Evolutionary conservation across 257 asterid genomes (phyloP).

Genomic region (Scutellaria baicalensis): DNA sequence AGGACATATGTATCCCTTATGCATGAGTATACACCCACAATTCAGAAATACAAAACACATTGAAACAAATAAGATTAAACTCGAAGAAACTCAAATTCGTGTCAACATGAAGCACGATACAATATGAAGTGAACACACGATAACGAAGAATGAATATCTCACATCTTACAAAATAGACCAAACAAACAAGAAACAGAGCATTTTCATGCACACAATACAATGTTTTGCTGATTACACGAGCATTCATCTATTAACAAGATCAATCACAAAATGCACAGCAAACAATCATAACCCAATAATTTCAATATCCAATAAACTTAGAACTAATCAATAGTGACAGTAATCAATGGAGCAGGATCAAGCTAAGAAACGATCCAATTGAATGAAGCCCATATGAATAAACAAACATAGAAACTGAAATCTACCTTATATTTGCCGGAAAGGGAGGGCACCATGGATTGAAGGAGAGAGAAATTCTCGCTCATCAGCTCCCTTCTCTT

Average conservation of each 20-base stretch:
- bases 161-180: not conserved
- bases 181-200: not conserved
- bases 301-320: not conserved
- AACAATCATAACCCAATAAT: not conserved
- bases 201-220: not conserved
- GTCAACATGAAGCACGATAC: not conserved
- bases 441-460: constrained; percentile 49
- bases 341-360: not conserved
- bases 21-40: not conserved
- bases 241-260: no score
- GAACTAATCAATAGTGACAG: not conserved
- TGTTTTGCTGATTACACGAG: no score
- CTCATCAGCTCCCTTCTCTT: constrained; percentile 30
- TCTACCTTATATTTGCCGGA: constrained; percentile 35
- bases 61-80: not conserved
- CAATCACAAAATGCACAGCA: not conserved
- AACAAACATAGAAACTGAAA: not conserved
- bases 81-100: not conserved
- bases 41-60: not conserved
- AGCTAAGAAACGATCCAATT: not conserved
- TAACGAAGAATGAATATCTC: not conserved
- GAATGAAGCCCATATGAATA: not conserved
- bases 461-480: constrained; percentile 41
- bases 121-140: not conserved
- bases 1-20: no score